Conservation (phyloP, 2,329 filamentous ascomycete genomes). For the Colletotrichum coccodes region DNA sequence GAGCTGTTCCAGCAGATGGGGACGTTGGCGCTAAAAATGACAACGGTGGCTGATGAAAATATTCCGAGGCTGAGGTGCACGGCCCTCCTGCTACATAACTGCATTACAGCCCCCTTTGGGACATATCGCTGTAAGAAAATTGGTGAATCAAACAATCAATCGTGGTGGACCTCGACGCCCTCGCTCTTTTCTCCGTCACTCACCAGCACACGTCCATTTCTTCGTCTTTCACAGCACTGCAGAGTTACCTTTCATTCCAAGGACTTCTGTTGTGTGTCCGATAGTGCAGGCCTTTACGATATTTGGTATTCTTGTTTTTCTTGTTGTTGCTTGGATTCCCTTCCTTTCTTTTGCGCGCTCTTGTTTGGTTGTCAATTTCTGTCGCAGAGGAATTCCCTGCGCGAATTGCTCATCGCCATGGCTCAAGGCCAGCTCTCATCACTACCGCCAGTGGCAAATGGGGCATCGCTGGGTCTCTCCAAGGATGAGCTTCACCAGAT, state of each 20-base stretch:
- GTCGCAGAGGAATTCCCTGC: neutral
- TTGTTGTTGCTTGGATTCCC: slow-evolving; percentile 5
- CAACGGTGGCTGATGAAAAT: neutral
- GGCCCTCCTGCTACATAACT: neutral
- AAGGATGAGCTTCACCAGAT: slow-evolving; percentile 66
- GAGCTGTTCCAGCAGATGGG: neutral
- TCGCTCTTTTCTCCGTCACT: neutral
- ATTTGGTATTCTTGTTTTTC: neutral
- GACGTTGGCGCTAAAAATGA: neutral
- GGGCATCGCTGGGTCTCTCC: slow-evolving; percentile 42
- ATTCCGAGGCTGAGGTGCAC: neutral
- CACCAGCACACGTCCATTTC: slow-evolving; percentile 2
- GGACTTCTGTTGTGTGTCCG: neutral
- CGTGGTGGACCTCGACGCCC: neutral
- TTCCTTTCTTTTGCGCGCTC: slow-evolving; percentile 18
- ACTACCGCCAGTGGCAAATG: slow-evolving; percentile 35
- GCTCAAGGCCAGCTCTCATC: slow-evolving; percentile 30
- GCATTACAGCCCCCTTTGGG: neutral
- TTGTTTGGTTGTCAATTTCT: slow-evolving; percentile 12
- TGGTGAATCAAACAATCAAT: neutral
- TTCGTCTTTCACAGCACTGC: slow-evolving; percentile 6
- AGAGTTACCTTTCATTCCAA: neutral
- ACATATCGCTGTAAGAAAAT: slow-evolving; percentile 9
- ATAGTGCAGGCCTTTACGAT: slow-evolving; percentile 4
- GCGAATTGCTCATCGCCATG: slow-evolving; percentile 22